A percentile compares a stretch with the other conserved stretches of the same genome.
These are phyloP conservation scores for Epichloe sp. DNA, from an alignment of 2,329 filamentous ascomycete species.

Conservation along the genomic window DNA sequence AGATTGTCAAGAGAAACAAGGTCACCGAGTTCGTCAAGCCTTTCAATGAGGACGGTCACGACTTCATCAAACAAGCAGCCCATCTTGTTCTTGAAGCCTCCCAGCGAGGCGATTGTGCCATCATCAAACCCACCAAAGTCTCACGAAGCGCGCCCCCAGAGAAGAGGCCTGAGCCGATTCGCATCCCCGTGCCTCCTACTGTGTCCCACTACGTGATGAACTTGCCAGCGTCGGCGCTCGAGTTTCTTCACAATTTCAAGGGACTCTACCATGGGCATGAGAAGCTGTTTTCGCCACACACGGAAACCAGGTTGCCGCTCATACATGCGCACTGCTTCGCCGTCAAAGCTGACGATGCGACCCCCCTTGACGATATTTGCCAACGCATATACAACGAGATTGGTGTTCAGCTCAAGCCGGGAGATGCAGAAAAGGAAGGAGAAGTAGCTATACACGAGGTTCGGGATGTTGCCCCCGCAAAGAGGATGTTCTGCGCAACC, in stretches of 20 bases:
- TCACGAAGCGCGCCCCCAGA: conserved; percentile 24
- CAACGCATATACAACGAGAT: conserved; percentile 27
- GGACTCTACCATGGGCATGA: conserved; percentile 69
- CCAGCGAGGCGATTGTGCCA: conserved; percentile 36
- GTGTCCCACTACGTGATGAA: conserved; percentile 98
- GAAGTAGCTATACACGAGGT: conserved; percentile 54
- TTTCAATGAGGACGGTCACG: conserved; percentile 69
- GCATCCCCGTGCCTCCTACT: conserved; percentile 50
- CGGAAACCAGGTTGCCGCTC: conserved; percentile 53
- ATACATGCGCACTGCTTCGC: conserved; percentile 94
- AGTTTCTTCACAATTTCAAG: conserved; percentile 55
- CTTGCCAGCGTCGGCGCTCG: conserved; percentile 76
- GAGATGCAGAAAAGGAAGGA: conserved; percentile 32
- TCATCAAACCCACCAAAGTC: conserved; percentile 30
- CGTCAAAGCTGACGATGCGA: conserved; percentile 64
- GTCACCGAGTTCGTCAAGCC: conserved; percentile 58
- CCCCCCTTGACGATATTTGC: conserved; percentile 39
- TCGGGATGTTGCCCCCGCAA: conserved; percentile 79
- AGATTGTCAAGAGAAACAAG: conserved; percentile 68
- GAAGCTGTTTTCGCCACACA: conserved; percentile 48
- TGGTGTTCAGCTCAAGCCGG: conserved; percentile 26
- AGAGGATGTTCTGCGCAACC: conserved; percentile 92
- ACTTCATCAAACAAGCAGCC: conserved; percentile 63
- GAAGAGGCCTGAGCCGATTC: conserved; percentile 23
- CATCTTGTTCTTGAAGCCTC: conserved; percentile 43